Evolutionary conservation across 176 grass and related monocot species (phyloP).

Genomic region (Sorghum bicolor): DNA sequence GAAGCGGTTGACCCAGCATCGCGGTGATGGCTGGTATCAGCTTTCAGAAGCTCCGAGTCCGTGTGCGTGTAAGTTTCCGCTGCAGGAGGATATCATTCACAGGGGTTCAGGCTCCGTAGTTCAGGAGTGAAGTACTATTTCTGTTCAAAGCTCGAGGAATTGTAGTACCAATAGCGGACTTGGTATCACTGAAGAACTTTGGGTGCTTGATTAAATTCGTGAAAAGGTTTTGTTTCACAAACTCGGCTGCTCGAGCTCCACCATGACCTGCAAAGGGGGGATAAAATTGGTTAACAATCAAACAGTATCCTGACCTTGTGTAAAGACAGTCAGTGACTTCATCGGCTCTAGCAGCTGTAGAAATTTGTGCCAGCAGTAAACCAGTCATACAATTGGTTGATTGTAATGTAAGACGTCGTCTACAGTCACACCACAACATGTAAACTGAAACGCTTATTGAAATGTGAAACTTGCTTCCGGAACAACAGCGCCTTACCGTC

Average conservation of each 20-base stretch:
- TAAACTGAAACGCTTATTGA: neutral
- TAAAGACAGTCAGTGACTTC: no score
- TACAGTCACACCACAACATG: neutral
- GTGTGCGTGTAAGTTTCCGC: constrained; percentile 84
- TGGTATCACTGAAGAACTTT: constrained; percentile 81
- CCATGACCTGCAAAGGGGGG: constrained; percentile 52
- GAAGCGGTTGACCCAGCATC: constrained; percentile 90
- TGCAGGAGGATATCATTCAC: constrained; percentile 12
- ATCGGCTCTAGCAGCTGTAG: neutral
- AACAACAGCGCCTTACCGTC: constrained; percentile 45
- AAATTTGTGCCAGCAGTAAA: neutral
- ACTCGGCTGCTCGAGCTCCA: constrained; percentile 82
- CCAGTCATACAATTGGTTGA: no score
- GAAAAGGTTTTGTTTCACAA: constrained; percentile 82
- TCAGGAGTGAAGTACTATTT: neutral
- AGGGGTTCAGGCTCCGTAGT: neutral
- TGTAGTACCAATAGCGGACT: constrained; percentile 68
- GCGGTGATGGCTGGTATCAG: constrained; percentile 53
- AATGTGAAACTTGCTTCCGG: neutral
- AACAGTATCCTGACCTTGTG: no score
- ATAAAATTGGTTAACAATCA: neutral
- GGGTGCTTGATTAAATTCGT: constrained; percentile 80
- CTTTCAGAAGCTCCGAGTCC: constrained; percentile 77
- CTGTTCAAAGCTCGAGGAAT: neutral
- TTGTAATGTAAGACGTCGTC: no score